Evolutionary conservation across 179 eudicot genomes (phyloP).

Genomic region (Pouteria campechiana): DNA sequence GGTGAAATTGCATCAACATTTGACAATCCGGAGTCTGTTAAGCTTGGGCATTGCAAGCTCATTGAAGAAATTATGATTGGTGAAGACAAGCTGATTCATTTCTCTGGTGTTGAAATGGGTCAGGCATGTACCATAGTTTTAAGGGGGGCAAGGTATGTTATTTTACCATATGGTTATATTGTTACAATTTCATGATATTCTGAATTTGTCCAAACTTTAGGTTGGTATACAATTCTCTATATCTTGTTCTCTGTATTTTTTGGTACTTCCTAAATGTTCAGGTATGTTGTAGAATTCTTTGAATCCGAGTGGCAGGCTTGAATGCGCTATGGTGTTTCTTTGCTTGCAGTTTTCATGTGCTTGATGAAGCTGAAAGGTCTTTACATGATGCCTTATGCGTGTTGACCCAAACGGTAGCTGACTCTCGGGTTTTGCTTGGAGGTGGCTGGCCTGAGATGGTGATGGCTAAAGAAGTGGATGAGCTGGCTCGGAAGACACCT

Average conservation of each 20-base stretch:
- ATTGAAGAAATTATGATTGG: constrained; percentile 99
- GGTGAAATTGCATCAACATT: constrained; percentile 98
- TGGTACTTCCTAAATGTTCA: too few species aligned
- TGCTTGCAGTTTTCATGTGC: constrained; percentile 69
- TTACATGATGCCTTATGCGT: constrained; percentile 96
- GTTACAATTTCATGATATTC: background rate
- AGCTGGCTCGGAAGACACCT: constrained; percentile 84
- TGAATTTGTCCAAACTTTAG: too few species aligned
- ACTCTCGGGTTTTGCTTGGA: constrained; percentile 85
- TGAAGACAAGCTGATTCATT: constrained; percentile 91
- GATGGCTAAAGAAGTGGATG: constrained; percentile 95
- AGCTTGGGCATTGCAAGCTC: constrained; percentile 90
- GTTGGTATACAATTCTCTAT: too few species aligned
- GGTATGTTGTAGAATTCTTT: too few species aligned
- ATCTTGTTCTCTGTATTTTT: too few species aligned
- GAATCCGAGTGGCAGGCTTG: too few species aligned
- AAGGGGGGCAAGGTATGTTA: constrained; percentile 89
- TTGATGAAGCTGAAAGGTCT: constrained; percentile 98
- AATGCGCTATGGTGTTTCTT: too few species aligned
- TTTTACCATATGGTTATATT: background rate
- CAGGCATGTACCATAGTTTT: constrained; percentile 96
- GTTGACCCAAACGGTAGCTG: constrained; percentile 88
- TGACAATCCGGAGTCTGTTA: constrained; percentile 97
- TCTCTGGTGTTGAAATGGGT: constrained; percentile 95
- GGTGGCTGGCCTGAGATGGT: constrained; percentile 99